Evolutionary conservation across 257 asterid species (phyloP), one percentile per base, ranked within the genome.

Genomic region (Solanum gandarillasii): DNA sequence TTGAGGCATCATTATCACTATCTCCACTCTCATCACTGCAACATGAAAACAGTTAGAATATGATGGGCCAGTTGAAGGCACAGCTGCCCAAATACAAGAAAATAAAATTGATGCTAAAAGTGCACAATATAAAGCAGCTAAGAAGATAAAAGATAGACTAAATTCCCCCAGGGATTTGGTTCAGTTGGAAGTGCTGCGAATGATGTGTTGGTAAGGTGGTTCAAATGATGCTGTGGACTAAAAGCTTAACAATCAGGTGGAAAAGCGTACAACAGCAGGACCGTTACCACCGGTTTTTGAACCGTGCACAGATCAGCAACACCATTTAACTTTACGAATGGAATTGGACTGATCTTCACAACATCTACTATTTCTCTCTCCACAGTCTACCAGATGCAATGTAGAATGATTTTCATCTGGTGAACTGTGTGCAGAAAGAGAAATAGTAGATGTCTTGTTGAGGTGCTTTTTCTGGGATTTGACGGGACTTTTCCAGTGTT

Each of bases 11-110:
- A 29, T 92, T 93, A 70, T 91, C 98, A 39, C 95, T 90, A 72
- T 87, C 93, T 79, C 94, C 98, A 55, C 98, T 94, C 87, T 90
- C 98, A 86, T 95, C 98, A 87, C 98, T 95, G 96, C 88, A 93
- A 83, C 81, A 91, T n/a, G 87, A 29, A 84, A 87, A 85, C 68
- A 84, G 74, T 71, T 25, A 34, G 36, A 39, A 52, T 13, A 73
- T 48, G n/a, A 86, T n/a, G 46, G 60, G 84, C 36, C 29, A 48
- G 38, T 52, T 31, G 52, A 52, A 31, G n/a, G 12, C 5, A 36
- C 55, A 29, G 62, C 68, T 29, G 34, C 60, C 85, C 68, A 81
- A 46, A 31, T 78, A 41, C 85, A 81, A 81, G 85, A 20, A 81
- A 48, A 81, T 81, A 29, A 81, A 48, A 11, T 46, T 43, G 20